Evolutionary conservation across 345 rosid species (phyloP), one percentile per base, ranked within the genome.

Genomic region (Melastoma malabathricum): DNA sequence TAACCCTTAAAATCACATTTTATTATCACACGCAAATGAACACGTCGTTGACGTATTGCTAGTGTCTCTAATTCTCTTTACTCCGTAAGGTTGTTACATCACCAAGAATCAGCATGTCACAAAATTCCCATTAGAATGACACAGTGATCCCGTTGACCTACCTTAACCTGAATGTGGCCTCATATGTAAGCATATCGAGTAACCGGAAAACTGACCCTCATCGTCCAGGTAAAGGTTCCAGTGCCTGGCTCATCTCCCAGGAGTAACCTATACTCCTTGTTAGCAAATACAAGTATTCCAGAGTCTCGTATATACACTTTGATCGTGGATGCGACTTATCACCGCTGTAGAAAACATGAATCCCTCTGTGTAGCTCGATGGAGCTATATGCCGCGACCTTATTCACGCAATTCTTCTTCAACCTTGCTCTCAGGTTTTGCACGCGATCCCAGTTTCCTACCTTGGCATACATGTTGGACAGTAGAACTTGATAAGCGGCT

Each of bases 351-450:
- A 83, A 75, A 64, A 73, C 68, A 47, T 83, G 79, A 6, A 80
- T 48, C 57, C 51, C 56, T 4, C 74, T 72, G 5, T 70, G 57
- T 31, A 65, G 63, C 55, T 80, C 81, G 38, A 74, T 58, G 10
- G 79, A 73, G 58, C 87, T 83, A 63, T 72, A 78, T 12, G 82
- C 82, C 44, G 67, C 53, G 43, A 68, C 58, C 67, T 78, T 81
- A 63, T 56, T 75, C 31, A 64, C 57, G 38, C 84, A 73, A 3
- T 65, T 68, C 46, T 69, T 59, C 68, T 65, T 74, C 78, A 78
- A 72, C 51, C 55, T 56, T 46, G 43, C 58, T 57, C 81, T 65
- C 57, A 82, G 62, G 61, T 47, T 72, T 15, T 70, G 70, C 41
- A 75, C 84, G 38, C 56, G 70, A 31, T 69, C 63, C 81, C 76